Conservation (phyloP, 2,329 filamentous ascomycete species). For the Rhytidhysteron rufulum region DNA sequence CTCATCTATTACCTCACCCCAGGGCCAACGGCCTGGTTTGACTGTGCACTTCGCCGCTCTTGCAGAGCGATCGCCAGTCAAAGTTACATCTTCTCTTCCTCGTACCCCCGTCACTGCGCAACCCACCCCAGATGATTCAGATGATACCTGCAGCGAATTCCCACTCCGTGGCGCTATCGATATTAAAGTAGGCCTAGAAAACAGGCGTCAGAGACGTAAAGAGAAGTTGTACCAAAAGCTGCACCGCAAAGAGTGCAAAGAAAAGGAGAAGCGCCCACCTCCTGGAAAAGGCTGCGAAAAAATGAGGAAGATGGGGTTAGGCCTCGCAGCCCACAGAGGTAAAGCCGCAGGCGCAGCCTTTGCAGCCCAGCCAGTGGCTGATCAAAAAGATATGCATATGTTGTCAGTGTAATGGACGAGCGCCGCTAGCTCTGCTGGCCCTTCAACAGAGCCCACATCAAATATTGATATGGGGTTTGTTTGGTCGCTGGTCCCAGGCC, state of each 20-base stretch:
- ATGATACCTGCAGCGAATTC: conserved; percentile 39
- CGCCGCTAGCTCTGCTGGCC: conserved; percentile 34
- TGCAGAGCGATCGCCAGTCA: conserved; percentile 62
- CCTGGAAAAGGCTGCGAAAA: conserved; percentile 87
- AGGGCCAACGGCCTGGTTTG: conserved; percentile 37
- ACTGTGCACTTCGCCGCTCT: conserved; percentile 49
- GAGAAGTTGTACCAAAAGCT: conserved; percentile 91
- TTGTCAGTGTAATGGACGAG: conserved; percentile 40
- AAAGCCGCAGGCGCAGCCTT: conserved; percentile 25
- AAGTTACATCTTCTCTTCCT: conserved; percentile 82
- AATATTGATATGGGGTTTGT: conserved; percentile 14
- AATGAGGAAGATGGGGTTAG: conserved; percentile 87
- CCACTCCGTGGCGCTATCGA: conserved; percentile 92
- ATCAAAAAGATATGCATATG: conserved; percentile 41
- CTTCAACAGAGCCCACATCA: conserved; percentile 22
- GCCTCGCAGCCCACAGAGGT: conserved; percentile 75
- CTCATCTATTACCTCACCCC: conserved; percentile 32
- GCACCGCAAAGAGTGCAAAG: conserved; percentile 74
- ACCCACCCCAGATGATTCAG: conserved; percentile 39
- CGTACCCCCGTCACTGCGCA: conserved; percentile 58
- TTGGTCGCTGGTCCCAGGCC: conserved; percentile 37
- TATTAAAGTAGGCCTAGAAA: conserved; percentile 85
- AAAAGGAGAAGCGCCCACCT: conserved; percentile 65
- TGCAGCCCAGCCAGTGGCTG: conserved; percentile 19
- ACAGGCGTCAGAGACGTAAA: conserved; percentile 86